Conservation (phyloP, 495 filamentous ascomycete genomes). For the Neurospora sp. region DNA sequence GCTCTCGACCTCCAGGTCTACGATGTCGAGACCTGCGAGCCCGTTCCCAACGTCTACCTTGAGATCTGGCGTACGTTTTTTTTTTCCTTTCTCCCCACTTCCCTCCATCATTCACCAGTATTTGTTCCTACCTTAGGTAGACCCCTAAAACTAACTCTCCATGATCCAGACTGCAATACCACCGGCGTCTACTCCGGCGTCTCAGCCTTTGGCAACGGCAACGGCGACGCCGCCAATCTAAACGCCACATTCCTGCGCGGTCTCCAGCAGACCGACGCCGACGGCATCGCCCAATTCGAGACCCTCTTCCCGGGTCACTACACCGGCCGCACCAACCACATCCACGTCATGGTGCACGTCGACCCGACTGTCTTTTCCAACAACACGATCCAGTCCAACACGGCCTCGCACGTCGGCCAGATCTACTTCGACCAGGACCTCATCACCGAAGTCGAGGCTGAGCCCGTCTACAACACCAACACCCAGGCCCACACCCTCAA, state of each 20-base stretch:
- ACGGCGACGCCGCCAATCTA: background rate
- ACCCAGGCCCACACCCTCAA: conserved; percentile 42
- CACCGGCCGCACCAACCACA: conserved; percentile 35
- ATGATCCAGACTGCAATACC: conserved; percentile 20
- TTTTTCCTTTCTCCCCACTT: conserved; percentile 20
- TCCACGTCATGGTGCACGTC: conserved; percentile 37
- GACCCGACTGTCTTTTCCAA: conserved; percentile 35
- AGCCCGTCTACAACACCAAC: conserved; percentile 47
- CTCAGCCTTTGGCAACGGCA: background rate
- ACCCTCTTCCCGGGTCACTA: conserved; percentile 51
- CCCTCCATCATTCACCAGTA: background rate
- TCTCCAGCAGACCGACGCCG: conserved; percentile 34
- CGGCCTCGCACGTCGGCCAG: conserved; percentile 49
- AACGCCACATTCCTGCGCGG: conserved; percentile 43
- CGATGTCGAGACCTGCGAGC: conserved; percentile 48
- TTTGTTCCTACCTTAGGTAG: background rate
- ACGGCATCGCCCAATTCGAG: conserved; percentile 42
- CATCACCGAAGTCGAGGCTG: conserved; percentile 44
- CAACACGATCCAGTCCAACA: conserved; percentile 34
- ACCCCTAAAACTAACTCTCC: background rate
- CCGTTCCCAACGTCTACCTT: conserved; percentile 44
- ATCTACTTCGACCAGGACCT: conserved; percentile 55
- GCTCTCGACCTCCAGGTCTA: conserved; percentile 53
- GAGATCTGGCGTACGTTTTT: conserved; percentile 44
- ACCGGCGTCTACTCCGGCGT: background rate